These are phyloP conservation scores for Rhodotorula sp. DNA, from an alignment of 1,284 basidiomycete species.

Conservation along the genomic window DNA sequence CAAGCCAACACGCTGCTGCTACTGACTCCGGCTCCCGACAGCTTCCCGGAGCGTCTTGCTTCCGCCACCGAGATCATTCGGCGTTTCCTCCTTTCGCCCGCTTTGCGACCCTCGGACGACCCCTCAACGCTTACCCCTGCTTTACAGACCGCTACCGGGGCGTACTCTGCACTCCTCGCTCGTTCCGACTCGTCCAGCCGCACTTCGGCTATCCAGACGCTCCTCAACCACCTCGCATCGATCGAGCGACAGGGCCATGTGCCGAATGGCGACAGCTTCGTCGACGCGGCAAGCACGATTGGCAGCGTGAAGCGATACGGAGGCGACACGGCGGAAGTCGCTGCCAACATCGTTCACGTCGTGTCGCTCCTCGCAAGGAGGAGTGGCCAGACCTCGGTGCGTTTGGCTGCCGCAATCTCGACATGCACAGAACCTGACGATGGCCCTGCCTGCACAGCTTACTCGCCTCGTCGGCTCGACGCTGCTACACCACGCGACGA, in stretches of 20 bases:
- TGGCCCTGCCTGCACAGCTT: background rate
- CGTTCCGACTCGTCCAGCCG: background rate
- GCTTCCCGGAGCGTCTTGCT: background rate
- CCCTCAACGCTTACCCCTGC: background rate
- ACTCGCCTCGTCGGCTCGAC: slow-evolving; percentile 4
- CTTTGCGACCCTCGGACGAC: slow-evolving; percentile 4
- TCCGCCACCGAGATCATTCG: slow-evolving; percentile 1
- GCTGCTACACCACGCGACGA: slow-evolving; percentile 1
- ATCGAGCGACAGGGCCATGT: background rate
- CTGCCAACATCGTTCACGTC: slow-evolving; percentile 50
- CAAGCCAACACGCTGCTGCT: background rate
- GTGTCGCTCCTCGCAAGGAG: slow-evolving; percentile 79
- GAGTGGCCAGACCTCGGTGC: slow-evolving; percentile 73
- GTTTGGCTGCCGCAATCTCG: slow-evolving; percentile 18
- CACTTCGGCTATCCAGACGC: slow-evolving; percentile 26
- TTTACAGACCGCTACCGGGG: background rate
- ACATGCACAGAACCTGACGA: no score
- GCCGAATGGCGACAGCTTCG: no score
- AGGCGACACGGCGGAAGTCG: background rate
- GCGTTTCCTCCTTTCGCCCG: slow-evolving; percentile 7
- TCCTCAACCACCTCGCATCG: slow-evolving; percentile 30
- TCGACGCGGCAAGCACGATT: background rate
- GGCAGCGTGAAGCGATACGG: background rate
- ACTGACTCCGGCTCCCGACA: no score
- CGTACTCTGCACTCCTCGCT: background rate